Percentiles rank a stretch among this genome's conserved stretches.
Conservation (phyloP, 2,329 filamentous ascomycete genomes). For the Aspergillus candidus region DNA sequence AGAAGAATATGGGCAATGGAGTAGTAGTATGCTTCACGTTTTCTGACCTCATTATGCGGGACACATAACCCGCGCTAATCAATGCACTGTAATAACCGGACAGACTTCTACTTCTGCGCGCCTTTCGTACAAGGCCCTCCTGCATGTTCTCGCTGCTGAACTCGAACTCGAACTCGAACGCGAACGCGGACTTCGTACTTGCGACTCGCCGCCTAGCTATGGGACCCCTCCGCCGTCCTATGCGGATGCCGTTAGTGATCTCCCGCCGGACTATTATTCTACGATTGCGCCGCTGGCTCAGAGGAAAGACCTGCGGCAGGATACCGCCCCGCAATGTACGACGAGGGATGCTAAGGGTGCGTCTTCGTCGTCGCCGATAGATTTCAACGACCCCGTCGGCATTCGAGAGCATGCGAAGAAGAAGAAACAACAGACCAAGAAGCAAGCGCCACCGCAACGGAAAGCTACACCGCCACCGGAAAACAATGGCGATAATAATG, state of each 20-base stretch:
- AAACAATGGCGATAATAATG: constrained; percentile 20
- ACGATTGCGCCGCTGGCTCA: constrained; percentile 23
- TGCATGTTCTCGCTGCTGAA: constrained; percentile 4
- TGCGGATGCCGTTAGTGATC: constrained; percentile 26
- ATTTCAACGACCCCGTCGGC: constrained; percentile 20
- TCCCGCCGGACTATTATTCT: constrained; percentile 31
- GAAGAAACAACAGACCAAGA: constrained; percentile 19
- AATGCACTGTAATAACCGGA: not conserved
- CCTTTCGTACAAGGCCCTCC: not conserved
- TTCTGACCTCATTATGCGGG: too few relatives aligned
- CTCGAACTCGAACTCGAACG: constrained; percentile 9
- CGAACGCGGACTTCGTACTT: constrained; percentile 11
- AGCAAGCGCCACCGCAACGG: constrained; percentile 15
- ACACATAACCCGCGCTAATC: not conserved
- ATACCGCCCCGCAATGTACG: constrained; percentile 5
- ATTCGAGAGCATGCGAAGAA: constrained; percentile 33
- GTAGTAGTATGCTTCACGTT: too few relatives aligned
- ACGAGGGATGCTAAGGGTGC: constrained; percentile 4
- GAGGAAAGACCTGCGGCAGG: constrained; percentile 10
- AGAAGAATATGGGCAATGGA: too few relatives aligned
- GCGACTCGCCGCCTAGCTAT: constrained; percentile 15
- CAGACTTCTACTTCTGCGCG: not conserved
- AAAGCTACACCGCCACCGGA: constrained; percentile 18
- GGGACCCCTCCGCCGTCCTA: constrained; percentile 27
- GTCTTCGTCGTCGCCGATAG: constrained; percentile 13